Evolutionary conservation across 129 eudicot genomes (phyloP).

Genomic region (Heracleum sosnowskyi): DNA sequence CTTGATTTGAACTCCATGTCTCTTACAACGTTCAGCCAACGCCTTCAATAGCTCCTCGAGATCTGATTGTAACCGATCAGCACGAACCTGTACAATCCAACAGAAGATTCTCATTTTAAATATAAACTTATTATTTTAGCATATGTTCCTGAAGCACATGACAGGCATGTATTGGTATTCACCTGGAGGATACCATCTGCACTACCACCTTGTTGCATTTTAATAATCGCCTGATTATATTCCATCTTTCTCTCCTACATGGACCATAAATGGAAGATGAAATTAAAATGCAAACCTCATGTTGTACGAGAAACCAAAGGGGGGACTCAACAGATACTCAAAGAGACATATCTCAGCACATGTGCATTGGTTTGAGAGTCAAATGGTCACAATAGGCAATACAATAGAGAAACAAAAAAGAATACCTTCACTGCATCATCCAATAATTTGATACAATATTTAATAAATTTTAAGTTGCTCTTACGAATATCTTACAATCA

Average conservation of each 20-base stretch:
- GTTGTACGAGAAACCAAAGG: not conserved
- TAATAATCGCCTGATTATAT: constrained; percentile 78
- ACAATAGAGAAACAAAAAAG: not conserved
- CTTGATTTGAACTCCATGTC: constrained; percentile 58
- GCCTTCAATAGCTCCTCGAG: constrained; percentile 91
- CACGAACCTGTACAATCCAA: constrained; percentile 64
- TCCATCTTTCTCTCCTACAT: constrained; percentile 84
- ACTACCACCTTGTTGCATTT: constrained; percentile 98
- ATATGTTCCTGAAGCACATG: not conserved
- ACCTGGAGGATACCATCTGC: constrained; percentile 98
- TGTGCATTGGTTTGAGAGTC: not conserved
- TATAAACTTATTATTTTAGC: not conserved
- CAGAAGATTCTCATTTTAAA: not conserved
- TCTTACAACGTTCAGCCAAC: constrained; percentile 70
- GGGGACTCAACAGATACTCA: not conserved
- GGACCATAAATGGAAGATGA: constrained; percentile 17
- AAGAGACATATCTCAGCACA: not conserved
- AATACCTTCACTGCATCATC: not conserved
- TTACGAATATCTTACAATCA: not conserved
- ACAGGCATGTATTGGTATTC: constrained; percentile 18
- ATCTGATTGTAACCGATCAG: constrained; percentile 95
- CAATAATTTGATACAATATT: not conserved
- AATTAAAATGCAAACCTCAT: constrained; percentile 10
- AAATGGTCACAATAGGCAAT: not conserved
- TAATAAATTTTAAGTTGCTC: not conserved